Evolutionary conservation across 2,329 filamentous ascomycete genomes (phyloP), one percentile per base, ranked within the genome.

Genomic region (Exophiala phaeomuriformis): DNA sequence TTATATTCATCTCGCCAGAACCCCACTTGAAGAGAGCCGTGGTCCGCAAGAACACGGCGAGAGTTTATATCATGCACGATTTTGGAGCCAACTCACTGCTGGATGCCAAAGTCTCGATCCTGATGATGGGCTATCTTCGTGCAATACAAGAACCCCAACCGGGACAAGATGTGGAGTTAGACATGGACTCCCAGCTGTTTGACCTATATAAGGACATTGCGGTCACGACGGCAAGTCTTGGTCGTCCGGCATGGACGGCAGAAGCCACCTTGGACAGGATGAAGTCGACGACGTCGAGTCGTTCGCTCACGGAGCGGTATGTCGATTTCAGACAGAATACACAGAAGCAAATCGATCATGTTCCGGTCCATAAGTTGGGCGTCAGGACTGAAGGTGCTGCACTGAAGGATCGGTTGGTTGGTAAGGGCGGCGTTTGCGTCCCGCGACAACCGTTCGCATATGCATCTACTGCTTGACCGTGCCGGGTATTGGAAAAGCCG

Each of bases 101-200:
- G 39, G 69, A 71, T 3, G 61, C 69, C 0, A 72, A 68, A 41
- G 51, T 86, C 1, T 74, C 78, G 30, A 64, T 85, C 3, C 65
- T 82, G 1, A 64, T 85, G 2, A 80, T 86, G 78, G 82, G 79
- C 0, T 83, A 78, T 35, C 64, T 86, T 1, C 77, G 77, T 30
- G 68, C 72, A 0, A 63, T 71, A 2, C 56, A 71, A 3, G 49
- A 48, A 0, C 64, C 61, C 67, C 10, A 68, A 64, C 63, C 73
- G 64, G 19, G 67, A 68, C 28, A 68, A 66, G 19, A 19, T 19
- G 19, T 19, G 2, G 44, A 65, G 4, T 64, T 64, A 1, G 62
- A 61, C 3, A 64, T 72, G 63, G 60, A 71, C 69, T 53, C 66
- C 2, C 52, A 72, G 28, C 50, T 72, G 0, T 66, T 68, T 1